Conservation (phyloP, 2,329 filamentous ascomycete genomes). For the Talaromyces sp. region DNA sequence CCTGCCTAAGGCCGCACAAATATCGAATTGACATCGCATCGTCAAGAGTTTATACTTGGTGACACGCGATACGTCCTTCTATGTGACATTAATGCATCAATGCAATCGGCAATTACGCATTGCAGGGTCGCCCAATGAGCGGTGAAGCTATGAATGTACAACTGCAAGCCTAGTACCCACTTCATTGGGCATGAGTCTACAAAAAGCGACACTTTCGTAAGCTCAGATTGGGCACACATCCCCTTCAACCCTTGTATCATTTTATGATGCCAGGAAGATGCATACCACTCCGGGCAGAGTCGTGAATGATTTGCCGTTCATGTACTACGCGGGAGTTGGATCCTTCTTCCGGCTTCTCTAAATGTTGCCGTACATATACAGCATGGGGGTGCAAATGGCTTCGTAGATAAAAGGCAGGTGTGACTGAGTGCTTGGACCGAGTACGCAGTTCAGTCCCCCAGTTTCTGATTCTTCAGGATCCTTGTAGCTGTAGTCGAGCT, state of each 20-base stretch:
- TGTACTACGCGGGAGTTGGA: too few relatives aligned
- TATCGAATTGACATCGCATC: not conserved
- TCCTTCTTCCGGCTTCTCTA: not conserved
- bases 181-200: conserved; percentile 6
- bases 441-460: not conserved
- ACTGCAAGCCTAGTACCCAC: conserved; percentile 1
- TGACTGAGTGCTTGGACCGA: not conserved
- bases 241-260: not conserved
- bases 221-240: conserved; percentile 10
- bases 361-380: not conserved
- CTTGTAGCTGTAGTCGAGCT: not conserved
- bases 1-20: not conserved
- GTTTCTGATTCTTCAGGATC: not conserved
- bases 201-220: not conserved
- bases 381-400: not conserved
- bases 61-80: not conserved
- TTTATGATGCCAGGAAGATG: not conserved
- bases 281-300: not conserved
- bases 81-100: not conserved
- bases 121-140: not conserved
- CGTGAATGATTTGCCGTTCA: not conserved
- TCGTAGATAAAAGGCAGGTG: not conserved
- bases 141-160: not conserved
- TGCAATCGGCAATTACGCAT: not conserved
- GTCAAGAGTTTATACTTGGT: not conserved